These are phyloP conservation scores for Elsinoe australis DNA, from an alignment of 2,329 filamentous ascomycete genomes.

Conservation along the genomic window DNA sequence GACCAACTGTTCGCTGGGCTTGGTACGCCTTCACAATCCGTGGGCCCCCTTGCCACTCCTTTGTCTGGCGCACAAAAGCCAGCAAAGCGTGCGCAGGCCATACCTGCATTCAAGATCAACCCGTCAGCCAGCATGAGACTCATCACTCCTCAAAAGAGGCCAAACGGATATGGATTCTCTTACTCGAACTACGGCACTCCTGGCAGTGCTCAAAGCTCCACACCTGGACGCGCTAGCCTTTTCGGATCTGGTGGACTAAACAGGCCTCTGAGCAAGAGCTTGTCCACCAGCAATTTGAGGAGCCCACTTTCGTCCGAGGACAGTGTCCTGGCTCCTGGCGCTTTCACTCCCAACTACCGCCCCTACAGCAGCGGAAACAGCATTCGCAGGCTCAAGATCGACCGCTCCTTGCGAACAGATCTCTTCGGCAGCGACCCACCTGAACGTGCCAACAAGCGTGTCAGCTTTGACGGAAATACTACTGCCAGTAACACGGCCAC, in stretches of 20 bases:
- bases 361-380: constrained; percentile 58
- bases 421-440: constrained; percentile 44
- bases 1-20: constrained; percentile 76
- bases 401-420: constrained; percentile 71
- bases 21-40: constrained; percentile 57
- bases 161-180: constrained; percentile 73
- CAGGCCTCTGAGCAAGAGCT: constrained; percentile 72
- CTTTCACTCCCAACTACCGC: constrained; percentile 56
- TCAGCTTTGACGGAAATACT: constrained; percentile 73
- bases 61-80: constrained; percentile 68
- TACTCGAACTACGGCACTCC: constrained; percentile 89
- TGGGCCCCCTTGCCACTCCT: constrained; percentile 86
- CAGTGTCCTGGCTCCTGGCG: constrained; percentile 76
- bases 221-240: constrained; percentile 59
- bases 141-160: constrained; percentile 70
- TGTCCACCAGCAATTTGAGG: constrained; percentile 79
- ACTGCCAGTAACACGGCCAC: constrained; percentile 18
- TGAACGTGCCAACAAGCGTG: constrained; percentile 60
- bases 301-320: constrained; percentile 74
- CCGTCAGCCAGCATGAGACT: constrained; percentile 72
- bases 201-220: constrained; percentile 62
- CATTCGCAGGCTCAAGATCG: constrained; percentile 88
- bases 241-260: constrained; percentile 49
- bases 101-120: constrained; percentile 82
- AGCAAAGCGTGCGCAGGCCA: constrained; percentile 62